phyloP scores from a whole-genome alignment of 441 rosid genomes.

The Adansonia grandidieri region DNA sequence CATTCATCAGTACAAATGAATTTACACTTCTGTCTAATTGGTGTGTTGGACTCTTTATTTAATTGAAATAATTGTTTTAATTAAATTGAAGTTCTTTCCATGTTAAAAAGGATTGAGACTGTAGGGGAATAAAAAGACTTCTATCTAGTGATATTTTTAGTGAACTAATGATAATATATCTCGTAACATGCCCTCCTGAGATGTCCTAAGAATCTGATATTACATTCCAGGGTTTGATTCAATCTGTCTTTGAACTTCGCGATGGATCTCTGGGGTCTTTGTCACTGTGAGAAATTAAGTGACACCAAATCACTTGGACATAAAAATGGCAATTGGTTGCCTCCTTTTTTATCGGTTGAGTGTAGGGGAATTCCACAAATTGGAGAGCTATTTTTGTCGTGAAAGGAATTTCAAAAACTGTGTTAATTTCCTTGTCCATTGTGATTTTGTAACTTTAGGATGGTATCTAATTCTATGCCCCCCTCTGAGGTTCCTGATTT shows the following conservation, averaged over 20 bases:
- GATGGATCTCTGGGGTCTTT: constrained; percentile 90
- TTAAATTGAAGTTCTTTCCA: not conserved
- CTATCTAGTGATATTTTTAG: not conserved
- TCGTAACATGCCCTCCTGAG: not conserved
- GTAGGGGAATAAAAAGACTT: too few species aligned
- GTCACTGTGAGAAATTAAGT: constrained; percentile 87
- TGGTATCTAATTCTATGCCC: too few species aligned
- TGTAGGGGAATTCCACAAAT: not conserved
- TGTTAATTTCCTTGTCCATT: too few species aligned
- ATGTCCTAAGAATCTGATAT: constrained; percentile 16
- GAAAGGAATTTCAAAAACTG: constrained; percentile 1
- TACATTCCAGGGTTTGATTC: constrained; percentile 72
- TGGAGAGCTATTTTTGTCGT: not conserved
- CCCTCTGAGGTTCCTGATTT: not conserved
- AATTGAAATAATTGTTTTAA: not conserved
- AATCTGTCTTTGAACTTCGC: constrained; percentile 82
- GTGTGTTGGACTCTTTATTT: too few species aligned
- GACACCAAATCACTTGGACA: constrained; percentile 85
- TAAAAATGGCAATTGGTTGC: constrained; percentile 90
- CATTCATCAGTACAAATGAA: too few species aligned
- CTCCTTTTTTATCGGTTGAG: not conserved
- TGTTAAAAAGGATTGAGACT: not conserved
- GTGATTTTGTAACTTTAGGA: too few species aligned
- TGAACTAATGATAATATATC: not conserved
- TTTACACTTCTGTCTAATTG: too few species aligned